phyloP scores from a whole-genome alignment of 495 filamentous ascomycete genomes.

The Terfezia boudieri region DNA sequence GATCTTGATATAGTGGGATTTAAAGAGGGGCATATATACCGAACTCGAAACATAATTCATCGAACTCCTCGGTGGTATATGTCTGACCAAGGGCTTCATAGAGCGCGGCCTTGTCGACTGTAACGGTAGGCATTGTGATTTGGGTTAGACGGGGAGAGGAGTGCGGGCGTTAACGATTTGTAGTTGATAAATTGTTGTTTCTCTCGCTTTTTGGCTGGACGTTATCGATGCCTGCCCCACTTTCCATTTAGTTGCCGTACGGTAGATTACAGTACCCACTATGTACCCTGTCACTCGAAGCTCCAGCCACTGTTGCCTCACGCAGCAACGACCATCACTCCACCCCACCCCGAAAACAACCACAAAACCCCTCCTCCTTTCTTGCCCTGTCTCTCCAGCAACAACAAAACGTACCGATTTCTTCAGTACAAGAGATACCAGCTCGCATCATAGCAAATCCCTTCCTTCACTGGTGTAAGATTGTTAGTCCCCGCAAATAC shows the following conservation, averaged over 20 bases:
- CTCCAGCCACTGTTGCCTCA: background rate
- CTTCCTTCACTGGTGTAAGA: too few species aligned
- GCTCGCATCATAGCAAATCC: too few species aligned
- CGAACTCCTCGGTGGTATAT: slow-evolving; percentile 87
- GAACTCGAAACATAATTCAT: slow-evolving; percentile 96
- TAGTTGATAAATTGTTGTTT: too few species aligned
- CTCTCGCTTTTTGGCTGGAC: too few species aligned
- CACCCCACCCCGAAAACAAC: background rate
- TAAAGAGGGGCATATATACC: slow-evolving; percentile 30
- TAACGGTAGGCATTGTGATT: slow-evolving; percentile 63
- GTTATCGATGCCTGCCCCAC: too few species aligned
- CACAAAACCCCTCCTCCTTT: background rate
- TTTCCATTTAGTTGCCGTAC: too few species aligned
- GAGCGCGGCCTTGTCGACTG: slow-evolving; percentile 83
- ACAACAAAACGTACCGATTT: background rate
- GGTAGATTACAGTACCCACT: too few species aligned
- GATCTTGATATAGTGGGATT: background rate
- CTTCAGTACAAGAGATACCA: too few species aligned
- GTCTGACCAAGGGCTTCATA: slow-evolving; percentile 78
- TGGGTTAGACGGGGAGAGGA: background rate
- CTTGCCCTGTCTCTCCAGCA: background rate
- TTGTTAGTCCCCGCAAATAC: too few species aligned
- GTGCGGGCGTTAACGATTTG: too few species aligned
- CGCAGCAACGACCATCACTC: background rate
- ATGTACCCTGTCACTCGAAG: too few species aligned